Percentiles rank a stretch among this genome's conserved stretches.
phyloP scores from a whole-genome alignment of 2,329 filamentous ascomycete genomes.

The Phaeosphaeriaceae sp. region DNA sequence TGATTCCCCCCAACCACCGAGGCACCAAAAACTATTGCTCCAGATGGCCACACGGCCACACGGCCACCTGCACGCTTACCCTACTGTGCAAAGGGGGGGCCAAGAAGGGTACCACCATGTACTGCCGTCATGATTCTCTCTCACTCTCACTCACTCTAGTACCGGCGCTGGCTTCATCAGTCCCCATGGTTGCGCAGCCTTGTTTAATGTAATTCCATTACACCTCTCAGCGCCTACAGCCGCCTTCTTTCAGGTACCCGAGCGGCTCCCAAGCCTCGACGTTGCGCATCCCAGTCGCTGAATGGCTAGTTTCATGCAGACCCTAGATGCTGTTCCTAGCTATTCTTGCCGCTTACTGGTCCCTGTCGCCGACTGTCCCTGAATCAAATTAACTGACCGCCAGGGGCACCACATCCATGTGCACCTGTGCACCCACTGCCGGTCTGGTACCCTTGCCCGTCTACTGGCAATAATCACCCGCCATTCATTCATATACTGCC shows the following conservation, averaged over 20 bases:
- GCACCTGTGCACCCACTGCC: conserved; percentile 24
- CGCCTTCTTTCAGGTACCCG: conserved; percentile 60
- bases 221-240: conserved; percentile 65
- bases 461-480: conserved; percentile 34
- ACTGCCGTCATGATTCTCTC: conserved; percentile 10
- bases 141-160: no score
- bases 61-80: background rate
- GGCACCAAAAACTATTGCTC: conserved; percentile 13
- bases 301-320: conserved; percentile 30
- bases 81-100: conserved; percentile 2
- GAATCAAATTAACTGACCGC: conserved; percentile 44
- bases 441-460: conserved; percentile 36
- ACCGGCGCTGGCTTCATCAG: no score
- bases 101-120: background rate
- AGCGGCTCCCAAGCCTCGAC: conserved; percentile 26
- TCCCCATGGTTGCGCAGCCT: no score
- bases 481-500: conserved; percentile 42
- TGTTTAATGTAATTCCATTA: no score
- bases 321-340: conserved; percentile 29
- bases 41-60: background rate
- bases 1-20: conserved; percentile 16
- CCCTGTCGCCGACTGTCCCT: conserved; percentile 32
- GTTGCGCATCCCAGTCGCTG: conserved; percentile 18
- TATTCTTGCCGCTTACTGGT: conserved; percentile 33
- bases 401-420: conserved; percentile 35